Evolutionary conservation across 1,284 basidiomycete genomes (phyloP).

Genomic region (Ustilago curta): DNA sequence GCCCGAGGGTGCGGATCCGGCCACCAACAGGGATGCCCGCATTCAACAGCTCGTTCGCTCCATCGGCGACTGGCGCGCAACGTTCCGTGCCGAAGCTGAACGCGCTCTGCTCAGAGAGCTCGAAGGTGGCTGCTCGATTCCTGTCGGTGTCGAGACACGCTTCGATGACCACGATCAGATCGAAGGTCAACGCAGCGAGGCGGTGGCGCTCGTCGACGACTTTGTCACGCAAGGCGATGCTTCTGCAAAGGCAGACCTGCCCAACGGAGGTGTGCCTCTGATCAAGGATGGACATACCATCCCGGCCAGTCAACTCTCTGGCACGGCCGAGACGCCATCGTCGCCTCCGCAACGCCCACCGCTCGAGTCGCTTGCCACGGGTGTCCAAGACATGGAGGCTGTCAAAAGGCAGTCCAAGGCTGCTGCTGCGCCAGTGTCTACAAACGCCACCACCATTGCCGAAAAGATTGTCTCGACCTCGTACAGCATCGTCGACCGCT

Average conservation of each 20-base stretch:
- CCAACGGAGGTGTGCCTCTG: conserved; percentile 42
- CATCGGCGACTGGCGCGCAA: conserved; percentile 66
- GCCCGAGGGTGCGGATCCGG: conserved; percentile 42
- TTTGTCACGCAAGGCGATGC: conserved; percentile 43
- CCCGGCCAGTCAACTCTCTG: conserved; percentile 40
- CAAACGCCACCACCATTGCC: conserved; percentile 33
- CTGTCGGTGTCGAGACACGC: conserved; percentile 83
- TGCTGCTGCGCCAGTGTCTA: background rate
- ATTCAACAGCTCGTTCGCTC: conserved; percentile 58
- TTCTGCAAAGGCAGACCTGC: conserved; percentile 30
- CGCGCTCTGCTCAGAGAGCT: conserved; percentile 85
- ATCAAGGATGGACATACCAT: conserved; percentile 54
- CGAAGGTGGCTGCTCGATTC: conserved; percentile 97
- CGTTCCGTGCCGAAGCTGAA: conserved; percentile 73
- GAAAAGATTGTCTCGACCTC: conserved; percentile 46
- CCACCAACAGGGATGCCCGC: conserved; percentile 60
- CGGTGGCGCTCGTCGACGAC: conserved; percentile 44
- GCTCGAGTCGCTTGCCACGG: conserved; percentile 46
- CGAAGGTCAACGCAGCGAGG: conserved; percentile 61
- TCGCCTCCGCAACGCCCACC: conserved; percentile 28
- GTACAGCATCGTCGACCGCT: conserved; percentile 49
- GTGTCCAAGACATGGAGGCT: conserved; percentile 31
- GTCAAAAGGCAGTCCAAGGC: conserved; percentile 15
- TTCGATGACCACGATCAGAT: conserved; percentile 63
- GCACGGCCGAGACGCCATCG: background rate